A percentile compares a stretch with the other conserved stretches of the same genome.
Conservation (phyloP, 495 filamentous ascomycete genomes). For the Aspergillus panamensis region DNA sequence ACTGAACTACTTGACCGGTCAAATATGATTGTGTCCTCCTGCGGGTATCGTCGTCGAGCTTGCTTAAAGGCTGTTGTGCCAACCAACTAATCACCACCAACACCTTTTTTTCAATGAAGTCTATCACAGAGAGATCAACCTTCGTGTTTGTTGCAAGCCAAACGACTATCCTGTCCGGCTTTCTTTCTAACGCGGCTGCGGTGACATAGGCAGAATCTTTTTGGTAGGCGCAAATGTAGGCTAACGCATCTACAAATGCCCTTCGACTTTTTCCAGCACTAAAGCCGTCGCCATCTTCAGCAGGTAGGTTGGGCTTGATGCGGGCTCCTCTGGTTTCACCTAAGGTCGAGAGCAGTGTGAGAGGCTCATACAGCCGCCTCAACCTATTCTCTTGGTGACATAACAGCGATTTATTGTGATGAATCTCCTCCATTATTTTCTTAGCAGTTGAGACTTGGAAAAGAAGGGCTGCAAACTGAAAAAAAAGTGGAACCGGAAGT, state of each 20-base stretch:
- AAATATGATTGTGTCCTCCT: background rate
- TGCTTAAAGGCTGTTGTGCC: background rate
- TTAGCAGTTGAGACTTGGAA: background rate
- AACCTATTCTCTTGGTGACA: background rate
- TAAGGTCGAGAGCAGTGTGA: background rate
- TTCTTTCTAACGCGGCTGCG: background rate
- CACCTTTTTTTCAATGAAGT: conserved; percentile 1
- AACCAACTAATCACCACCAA: background rate
- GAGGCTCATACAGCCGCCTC: background rate
- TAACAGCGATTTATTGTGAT: background rate
- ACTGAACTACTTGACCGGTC: background rate
- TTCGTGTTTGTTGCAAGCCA: conserved; percentile 7
- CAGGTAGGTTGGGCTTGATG: background rate
- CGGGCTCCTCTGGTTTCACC: background rate
- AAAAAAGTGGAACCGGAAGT: background rate
- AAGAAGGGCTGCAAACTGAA: background rate
- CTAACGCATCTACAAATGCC: conserved; percentile 7
- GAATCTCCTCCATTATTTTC: background rate
- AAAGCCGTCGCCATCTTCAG: background rate
- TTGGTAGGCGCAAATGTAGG: conserved; percentile 10
- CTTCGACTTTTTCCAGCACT: background rate
- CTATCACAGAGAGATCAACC: background rate
- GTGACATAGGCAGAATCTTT: conserved; percentile 1
- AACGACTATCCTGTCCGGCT: background rate
- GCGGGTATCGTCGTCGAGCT: background rate